A percentile compares a stretch with the other conserved stretches of the same genome.
phyloP scores from a whole-genome alignment of 208 protist species.

The Blechomonas ayalai region DNA sequence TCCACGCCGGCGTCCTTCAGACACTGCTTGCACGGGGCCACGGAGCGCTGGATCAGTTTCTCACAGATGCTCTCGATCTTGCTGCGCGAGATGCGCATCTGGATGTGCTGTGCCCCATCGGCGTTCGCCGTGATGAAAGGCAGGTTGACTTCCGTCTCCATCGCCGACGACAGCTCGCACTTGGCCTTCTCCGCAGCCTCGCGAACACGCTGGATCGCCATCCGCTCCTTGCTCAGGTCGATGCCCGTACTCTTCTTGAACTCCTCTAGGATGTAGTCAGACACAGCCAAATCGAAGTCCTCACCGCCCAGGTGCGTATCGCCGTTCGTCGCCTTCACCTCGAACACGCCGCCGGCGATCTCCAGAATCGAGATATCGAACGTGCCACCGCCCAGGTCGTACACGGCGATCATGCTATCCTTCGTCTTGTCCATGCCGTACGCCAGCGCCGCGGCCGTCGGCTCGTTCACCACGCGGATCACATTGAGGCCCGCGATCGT shows the following conservation, averaged over 20 bases:
- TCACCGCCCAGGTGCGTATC: conserved; percentile 99
- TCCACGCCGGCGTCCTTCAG: conserved; percentile 86
- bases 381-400: conserved; percentile 89
- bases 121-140: conserved; percentile 94
- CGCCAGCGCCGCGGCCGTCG: conserved; percentile 96
- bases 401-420: conserved; percentile 45
- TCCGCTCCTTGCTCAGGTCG: conserved; percentile 91
- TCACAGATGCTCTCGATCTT: conserved; percentile 90
- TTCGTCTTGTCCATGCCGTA: conserved; percentile 86
- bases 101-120: conserved; percentile 79
- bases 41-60: conserved; percentile 67
- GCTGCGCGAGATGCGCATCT: conserved; percentile 77
- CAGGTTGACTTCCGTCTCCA: conserved; percentile 91
- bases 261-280: conserved; percentile 84
- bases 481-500: conserved; percentile 93
- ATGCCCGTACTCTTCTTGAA: conserved; percentile 93
- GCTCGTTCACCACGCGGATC: conserved; percentile 98
- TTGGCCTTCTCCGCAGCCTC: conserved; percentile 98
- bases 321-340: conserved; percentile 96
- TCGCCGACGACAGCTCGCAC: conserved; percentile 92
- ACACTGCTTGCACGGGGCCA: conserved; percentile 59
- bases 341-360: conserved; percentile 95
- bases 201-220: conserved; percentile 94
- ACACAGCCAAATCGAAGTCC: conserved; percentile 95
- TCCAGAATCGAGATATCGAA: conserved; percentile 99